A percentile compares a stretch with the other conserved stretches of the same genome.
Conservation (phyloP, 495 filamentous ascomycete species). For the Wilcoxina mikolae region DNA sequence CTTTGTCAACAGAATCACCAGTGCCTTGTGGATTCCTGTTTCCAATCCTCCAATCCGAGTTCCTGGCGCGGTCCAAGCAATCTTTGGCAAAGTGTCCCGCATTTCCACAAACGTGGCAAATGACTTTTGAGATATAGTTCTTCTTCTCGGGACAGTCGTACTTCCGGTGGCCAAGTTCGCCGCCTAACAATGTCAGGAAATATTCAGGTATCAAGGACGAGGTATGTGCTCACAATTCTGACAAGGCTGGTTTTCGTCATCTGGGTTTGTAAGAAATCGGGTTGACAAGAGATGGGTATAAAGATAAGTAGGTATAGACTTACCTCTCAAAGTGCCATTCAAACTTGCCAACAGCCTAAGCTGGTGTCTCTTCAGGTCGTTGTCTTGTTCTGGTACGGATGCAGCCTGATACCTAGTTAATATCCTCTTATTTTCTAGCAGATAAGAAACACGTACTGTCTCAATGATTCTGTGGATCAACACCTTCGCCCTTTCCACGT, state of each 20-base stretch:
- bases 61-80: constrained; percentile 79
- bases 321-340: constrained; percentile 77
- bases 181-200: constrained; percentile 29
- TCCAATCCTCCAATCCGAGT: constrained; percentile 75
- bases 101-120: constrained; percentile 92
- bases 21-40: constrained; percentile 39
- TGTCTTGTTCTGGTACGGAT: constrained; percentile 94
- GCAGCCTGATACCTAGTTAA: constrained; percentile 50
- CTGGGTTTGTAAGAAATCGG: constrained; percentile 30
- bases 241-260: constrained; percentile 97
- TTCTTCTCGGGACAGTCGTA: constrained; percentile 95
- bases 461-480: constrained; percentile 95
- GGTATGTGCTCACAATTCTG: constrained; percentile 56
- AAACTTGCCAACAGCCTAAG: constrained; percentile 91
- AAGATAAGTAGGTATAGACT: neutral
- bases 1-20: constrained; percentile 77
- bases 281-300: neutral
- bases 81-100: constrained; percentile 84
- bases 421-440: constrained; percentile 20
- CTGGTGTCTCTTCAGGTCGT: constrained; percentile 95
- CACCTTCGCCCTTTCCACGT: constrained; percentile 95
- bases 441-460: constrained; percentile 52
- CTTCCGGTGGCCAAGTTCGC: constrained; percentile 94
- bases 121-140: constrained; percentile 93
- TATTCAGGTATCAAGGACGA: neutral